Conservation (phyloP, 1,284 basidiomycete species). For the Ganoderma sinense region DNA sequence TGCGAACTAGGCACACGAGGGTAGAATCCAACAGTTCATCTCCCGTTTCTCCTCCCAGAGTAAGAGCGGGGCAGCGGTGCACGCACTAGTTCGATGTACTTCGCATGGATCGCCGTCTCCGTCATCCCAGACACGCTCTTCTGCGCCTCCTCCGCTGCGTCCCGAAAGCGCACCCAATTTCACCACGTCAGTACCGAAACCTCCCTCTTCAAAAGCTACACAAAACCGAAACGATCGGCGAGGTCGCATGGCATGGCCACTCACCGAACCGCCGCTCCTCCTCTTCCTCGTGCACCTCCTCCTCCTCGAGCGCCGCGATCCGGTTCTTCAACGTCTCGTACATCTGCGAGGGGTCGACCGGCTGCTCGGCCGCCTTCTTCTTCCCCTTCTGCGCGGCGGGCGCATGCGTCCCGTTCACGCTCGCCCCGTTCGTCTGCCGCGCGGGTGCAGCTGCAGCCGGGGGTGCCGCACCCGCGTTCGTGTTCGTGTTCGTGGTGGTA, state of each 20-base stretch:
- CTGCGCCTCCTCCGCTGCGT: slow-evolving; percentile 81
- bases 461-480: slow-evolving; percentile 15
- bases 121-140: slow-evolving; percentile 80
- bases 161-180: slow-evolving; percentile 19
- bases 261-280: slow-evolving; percentile 78
- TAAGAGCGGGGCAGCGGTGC: slow-evolving; percentile 11
- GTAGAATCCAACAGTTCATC: slow-evolving; percentile 1
- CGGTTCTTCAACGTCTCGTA: slow-evolving; percentile 85
- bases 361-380: slow-evolving; percentile 74
- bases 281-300: slow-evolving; percentile 83
- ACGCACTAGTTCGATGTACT: slow-evolving; percentile 83
- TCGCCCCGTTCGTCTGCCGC: slow-evolving; percentile 39
- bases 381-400: slow-evolving; percentile 49
- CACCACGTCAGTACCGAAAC: slow-evolving; percentile 7
- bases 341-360: slow-evolving; percentile 82
- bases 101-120: slow-evolving; percentile 80
- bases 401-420: slow-evolving; percentile 42
- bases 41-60: slow-evolving; percentile 4
- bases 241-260: slow-evolving; percentile 35
- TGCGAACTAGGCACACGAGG: slow-evolving; percentile 64
- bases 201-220: neutral
- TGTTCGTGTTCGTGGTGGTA: slow-evolving; percentile 15
- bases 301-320: slow-evolving; percentile 86
- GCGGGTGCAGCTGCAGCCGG: slow-evolving; percentile 23
- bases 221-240: neutral